Evolutionary conservation across 495 filamentous ascomycete species (phyloP).

Genomic region (Parathielavia hyrcaniae): DNA sequence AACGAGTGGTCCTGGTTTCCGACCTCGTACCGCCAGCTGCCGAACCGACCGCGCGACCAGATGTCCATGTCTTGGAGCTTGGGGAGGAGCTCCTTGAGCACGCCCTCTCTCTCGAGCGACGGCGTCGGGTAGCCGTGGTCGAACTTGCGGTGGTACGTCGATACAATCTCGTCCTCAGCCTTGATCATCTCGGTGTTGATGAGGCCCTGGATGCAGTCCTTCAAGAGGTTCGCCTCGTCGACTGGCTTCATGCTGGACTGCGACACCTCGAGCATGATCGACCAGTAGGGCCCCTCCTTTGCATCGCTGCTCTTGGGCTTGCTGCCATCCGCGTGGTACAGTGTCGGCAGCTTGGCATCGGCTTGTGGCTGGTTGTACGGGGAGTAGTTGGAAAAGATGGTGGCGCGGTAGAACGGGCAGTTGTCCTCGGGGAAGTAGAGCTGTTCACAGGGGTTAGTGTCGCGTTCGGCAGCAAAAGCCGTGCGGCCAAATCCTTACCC

Average conservation of each 20-base stretch:
- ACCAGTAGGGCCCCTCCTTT: slow-evolving; percentile 94
- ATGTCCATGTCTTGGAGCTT: slow-evolving; percentile 87
- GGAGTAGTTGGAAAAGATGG: slow-evolving; percentile 99
- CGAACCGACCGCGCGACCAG: slow-evolving; percentile 93
- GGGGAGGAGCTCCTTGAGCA: slow-evolving; percentile 85
- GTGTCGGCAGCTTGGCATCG: slow-evolving; percentile 77
- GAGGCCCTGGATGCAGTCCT: slow-evolving; percentile 89
- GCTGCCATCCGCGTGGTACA: slow-evolving; percentile 77
- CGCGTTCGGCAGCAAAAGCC: not conserved
- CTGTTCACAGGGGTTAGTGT: slow-evolving; percentile 40
- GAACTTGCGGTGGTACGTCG: slow-evolving; percentile 96
- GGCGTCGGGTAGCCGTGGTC: slow-evolving; percentile 99
- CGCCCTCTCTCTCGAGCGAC: slow-evolving; percentile 87
- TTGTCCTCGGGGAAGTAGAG: slow-evolving; percentile 99
- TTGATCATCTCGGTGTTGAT: slow-evolving; percentile 96
- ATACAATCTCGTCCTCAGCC: slow-evolving; percentile 88
- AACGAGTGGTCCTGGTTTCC: slow-evolving; percentile 98
- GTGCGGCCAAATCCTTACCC: slow-evolving; percentile 49
- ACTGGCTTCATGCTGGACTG: slow-evolving; percentile 95
- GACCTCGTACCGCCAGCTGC: slow-evolving; percentile 93
- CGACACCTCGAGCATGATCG: slow-evolving; percentile 98
- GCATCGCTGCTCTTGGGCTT: slow-evolving; percentile 61
- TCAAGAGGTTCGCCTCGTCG: slow-evolving; percentile 71
- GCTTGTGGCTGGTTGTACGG: slow-evolving; percentile 90
- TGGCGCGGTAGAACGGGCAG: slow-evolving; percentile 99